Evolutionary conservation across 2,329 filamentous ascomycete species (phyloP).

Genomic region (Fusarium sp.): DNA sequence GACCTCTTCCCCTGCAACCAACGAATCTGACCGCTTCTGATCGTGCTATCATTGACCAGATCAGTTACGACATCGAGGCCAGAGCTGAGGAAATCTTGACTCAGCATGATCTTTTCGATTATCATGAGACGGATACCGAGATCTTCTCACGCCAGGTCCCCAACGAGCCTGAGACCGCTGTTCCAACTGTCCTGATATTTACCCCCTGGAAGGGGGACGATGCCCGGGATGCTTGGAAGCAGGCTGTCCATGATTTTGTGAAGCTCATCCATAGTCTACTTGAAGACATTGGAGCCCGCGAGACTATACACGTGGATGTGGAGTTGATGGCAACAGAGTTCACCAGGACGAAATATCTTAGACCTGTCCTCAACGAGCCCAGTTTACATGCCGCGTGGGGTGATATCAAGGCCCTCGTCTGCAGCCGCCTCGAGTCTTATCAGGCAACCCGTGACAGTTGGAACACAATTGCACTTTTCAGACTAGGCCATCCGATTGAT

Average conservation of each 20-base stretch:
- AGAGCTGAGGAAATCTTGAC: background rate
- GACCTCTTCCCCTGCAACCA: background rate
- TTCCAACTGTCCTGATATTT: background rate
- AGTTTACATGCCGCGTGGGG: background rate
- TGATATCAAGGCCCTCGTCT: background rate
- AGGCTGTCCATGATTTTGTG: background rate
- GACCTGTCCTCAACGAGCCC: background rate
- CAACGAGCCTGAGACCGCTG: background rate
- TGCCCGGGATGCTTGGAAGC: background rate
- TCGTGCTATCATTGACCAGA: background rate
- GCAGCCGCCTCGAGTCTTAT: background rate
- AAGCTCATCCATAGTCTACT: background rate
- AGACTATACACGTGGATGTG: background rate
- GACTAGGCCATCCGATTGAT: background rate
- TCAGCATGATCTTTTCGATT: background rate
- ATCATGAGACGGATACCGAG: background rate
- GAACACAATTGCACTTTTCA: background rate
- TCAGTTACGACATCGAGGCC: background rate
- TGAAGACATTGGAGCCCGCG: background rate
- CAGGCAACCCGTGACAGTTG: background rate
- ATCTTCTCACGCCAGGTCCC: background rate
- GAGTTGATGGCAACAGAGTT: slow-evolving; percentile 2
- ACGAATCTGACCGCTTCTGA: background rate
- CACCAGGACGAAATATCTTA: background rate
- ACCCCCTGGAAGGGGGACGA: background rate